Evolutionary conservation across 164 flowering plant species (phyloP).

Genomic region (Vitis riparia): DNA sequence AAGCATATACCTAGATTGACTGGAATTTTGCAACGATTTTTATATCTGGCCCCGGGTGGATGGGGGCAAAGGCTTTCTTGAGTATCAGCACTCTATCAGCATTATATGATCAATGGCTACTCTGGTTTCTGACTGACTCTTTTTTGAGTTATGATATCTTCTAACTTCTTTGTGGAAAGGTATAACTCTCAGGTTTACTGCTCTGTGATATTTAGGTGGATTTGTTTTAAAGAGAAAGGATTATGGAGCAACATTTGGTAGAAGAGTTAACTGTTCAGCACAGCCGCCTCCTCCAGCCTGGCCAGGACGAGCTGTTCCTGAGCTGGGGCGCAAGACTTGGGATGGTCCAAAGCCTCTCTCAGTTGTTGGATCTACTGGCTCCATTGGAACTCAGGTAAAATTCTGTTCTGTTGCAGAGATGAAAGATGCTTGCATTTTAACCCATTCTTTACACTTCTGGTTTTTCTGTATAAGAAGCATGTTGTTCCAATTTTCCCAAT

Average conservation of each 20-base stretch:
- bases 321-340: conserved; percentile 59
- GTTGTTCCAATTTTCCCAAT: too few relatives aligned
- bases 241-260: conserved; percentile 25
- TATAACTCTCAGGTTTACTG: background rate
- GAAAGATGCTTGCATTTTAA: background rate
- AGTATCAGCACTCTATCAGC: too few relatives aligned
- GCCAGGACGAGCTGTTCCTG: conserved; percentile 84
- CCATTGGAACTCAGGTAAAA: conserved; percentile 94
- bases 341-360: conserved; percentile 95
- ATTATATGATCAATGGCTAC: too few relatives aligned
- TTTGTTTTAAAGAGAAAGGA: conserved; percentile 57
- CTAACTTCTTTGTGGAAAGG: background rate
- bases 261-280: conserved; percentile 54
- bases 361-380: conserved; percentile 94
- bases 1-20: too few relatives aligned
- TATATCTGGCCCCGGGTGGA: too few relatives aligned
- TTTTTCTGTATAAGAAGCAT: too few relatives aligned
- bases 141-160: background rate
- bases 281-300: conserved; percentile 93
- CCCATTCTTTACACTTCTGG: too few relatives aligned
- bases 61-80: too few relatives aligned
- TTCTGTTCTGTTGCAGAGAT: background rate
- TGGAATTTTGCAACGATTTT: too few relatives aligned
- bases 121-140: too few relatives aligned
- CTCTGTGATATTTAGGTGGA: conserved; percentile 35